phyloP scores from a whole-genome alignment of 164 flowering plant genomes.

The Vitis riparia region DNA sequence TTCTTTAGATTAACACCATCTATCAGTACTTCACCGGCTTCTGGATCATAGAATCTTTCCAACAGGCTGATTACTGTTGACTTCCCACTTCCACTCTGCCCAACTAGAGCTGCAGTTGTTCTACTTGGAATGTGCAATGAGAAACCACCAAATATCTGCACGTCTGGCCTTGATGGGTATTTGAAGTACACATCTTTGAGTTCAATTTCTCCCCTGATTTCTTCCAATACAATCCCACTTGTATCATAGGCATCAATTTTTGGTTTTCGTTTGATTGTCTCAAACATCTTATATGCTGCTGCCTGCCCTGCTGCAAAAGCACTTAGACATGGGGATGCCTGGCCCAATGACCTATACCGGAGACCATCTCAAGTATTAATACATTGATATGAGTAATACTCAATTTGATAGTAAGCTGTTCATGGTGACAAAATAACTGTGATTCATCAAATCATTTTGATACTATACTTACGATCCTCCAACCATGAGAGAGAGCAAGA shows the following conservation, averaged over 20 bases:
- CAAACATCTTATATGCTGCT: slow-evolving; percentile 29
- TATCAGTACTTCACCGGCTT: slow-evolving; percentile 13
- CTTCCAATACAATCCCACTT: slow-evolving; percentile 10
- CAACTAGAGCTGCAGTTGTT: slow-evolving; percentile 18
- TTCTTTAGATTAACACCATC: slow-evolving; percentile 17
- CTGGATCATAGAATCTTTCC: slow-evolving; percentile 20
- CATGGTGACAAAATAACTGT: no score
- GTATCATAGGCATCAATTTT: slow-evolving; percentile 22
- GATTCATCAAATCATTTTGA: neutral
- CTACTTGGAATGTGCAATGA: slow-evolving; percentile 15
- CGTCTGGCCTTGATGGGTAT: slow-evolving; percentile 21
- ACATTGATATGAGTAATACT: no score
- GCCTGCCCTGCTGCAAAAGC: slow-evolving; percentile 29
- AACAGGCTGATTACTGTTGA: neutral
- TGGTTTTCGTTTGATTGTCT: slow-evolving; percentile 24
- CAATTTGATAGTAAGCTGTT: no score
- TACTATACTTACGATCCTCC: slow-evolving; percentile 17
- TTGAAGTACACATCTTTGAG: slow-evolving; percentile 14
- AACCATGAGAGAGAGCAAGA: slow-evolving; percentile 18
- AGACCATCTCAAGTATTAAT: neutral
- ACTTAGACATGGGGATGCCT: slow-evolving; percentile 22
- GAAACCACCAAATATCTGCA: slow-evolving; percentile 13
- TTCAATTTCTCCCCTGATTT: slow-evolving; percentile 18
- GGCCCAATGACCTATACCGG: slow-evolving; percentile 24
- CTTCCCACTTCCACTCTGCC: slow-evolving; percentile 26